Conservation (phyloP, 306 rosid genomes). For the Quercus alba region DNA sequence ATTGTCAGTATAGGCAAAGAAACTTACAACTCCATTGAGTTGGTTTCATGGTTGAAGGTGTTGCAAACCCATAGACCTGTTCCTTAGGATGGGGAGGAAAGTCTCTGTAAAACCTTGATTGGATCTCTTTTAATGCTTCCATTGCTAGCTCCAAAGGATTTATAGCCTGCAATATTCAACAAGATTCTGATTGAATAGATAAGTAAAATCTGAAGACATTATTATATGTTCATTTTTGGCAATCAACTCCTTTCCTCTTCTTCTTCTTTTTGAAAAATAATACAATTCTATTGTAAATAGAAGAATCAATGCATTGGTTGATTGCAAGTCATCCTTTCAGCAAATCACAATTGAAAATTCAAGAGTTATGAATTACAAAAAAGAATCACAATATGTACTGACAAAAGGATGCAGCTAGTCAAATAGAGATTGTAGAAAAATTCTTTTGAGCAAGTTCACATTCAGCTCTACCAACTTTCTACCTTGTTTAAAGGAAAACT, state of each 20-base stretch:
- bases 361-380: too few relatives aligned
- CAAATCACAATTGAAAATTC: too few relatives aligned
- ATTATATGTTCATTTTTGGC: neutral
- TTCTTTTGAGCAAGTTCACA: too few relatives aligned
- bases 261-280: too few relatives aligned
- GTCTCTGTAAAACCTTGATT: conserved; percentile 65
- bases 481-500: neutral
- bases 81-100: conserved; percentile 96
- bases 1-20: neutral
- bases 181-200: conserved; percentile 13
- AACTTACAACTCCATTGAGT: conserved; percentile 96
- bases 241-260: neutral
- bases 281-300: too few relatives aligned
- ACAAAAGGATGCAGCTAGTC: too few relatives aligned
- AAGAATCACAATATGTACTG: too few relatives aligned
- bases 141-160: conserved; percentile 84
- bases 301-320: too few relatives aligned
- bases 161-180: conserved; percentile 63
- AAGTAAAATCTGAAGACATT: conserved; percentile 8
- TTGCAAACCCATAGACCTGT: conserved; percentile 72
- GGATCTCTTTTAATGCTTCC: conserved; percentile 92
- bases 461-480: too few relatives aligned
- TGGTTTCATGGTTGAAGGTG: conserved; percentile 98
- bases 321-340: too few relatives aligned
- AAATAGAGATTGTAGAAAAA: too few relatives aligned